A percentile compares a stretch with the other conserved stretches of the same genome.
These are phyloP conservation scores for Carex arenaria DNA, from an alignment of 202 grass and related monocot species.

Conservation along the genomic window DNA sequence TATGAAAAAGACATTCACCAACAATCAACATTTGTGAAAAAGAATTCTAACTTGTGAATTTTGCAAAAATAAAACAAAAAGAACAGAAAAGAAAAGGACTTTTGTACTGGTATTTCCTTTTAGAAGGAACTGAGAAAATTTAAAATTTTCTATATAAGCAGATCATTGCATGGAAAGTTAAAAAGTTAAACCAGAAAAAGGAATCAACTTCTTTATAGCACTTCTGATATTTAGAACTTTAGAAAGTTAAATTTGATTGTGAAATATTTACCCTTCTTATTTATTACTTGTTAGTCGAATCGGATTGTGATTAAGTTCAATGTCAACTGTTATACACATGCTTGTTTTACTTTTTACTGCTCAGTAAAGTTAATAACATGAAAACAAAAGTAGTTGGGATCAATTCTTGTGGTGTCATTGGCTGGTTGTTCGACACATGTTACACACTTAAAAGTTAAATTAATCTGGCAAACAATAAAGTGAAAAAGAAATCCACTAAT, in stretches of 20 bases:
- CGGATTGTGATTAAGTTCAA: neutral
- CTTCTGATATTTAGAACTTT: neutral
- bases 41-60: neutral
- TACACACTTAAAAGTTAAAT: neutral
- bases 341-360: neutral
- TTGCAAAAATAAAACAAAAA: neutral
- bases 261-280: neutral
- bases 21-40: neutral
- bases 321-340: neutral
- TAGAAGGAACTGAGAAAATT: neutral
- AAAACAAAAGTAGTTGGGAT: neutral
- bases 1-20: neutral
- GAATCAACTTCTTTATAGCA: neutral
- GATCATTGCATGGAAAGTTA: neutral
- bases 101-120: neutral
- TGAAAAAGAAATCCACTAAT: conserved; percentile 19
- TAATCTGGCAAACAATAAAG: neutral
- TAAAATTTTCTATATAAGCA: neutral
- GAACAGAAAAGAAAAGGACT: neutral
- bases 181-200: neutral
- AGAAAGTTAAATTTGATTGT: neutral
- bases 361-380: neutral
- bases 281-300: neutral
- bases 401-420: conserved; percentile 15
- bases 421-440: neutral